Percentiles rank a stretch among this genome's conserved stretches.
Evolutionary conservation across 164 flowering plant species (phyloP).

Genomic region (Nymphaea colorata): DNA sequence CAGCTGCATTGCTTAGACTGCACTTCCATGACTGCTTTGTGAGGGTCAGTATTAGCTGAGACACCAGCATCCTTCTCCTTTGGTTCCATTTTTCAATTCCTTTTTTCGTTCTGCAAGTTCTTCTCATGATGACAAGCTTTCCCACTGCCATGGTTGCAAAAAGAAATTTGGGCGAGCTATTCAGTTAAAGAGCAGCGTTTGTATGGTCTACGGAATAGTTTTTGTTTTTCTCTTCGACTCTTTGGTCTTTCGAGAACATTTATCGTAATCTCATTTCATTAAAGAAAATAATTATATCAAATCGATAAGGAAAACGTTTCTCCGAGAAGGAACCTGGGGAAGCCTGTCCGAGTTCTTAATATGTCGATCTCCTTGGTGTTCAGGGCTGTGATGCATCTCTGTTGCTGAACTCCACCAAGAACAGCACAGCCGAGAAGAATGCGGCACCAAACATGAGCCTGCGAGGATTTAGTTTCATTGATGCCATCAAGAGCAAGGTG

Average conservation of each 20-base stretch:
- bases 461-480: slow-evolving; percentile 41
- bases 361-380: not conserved
- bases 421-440: slow-evolving; percentile 33
- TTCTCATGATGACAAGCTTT: not conserved
- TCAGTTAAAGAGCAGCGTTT: not conserved
- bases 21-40: slow-evolving; percentile 51
- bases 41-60: slow-evolving; percentile 15
- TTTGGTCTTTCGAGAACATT: not conserved
- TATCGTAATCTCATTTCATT: not conserved
- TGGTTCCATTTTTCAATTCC: not conserved
- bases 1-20: slow-evolving; percentile 29
- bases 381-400: slow-evolving; percentile 73
- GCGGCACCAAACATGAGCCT: slow-evolving; percentile 30
- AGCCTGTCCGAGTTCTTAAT: not conserved
- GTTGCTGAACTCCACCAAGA: slow-evolving; percentile 30
- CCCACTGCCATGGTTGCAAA: not conserved
- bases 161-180: not conserved
- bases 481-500: slow-evolving; percentile 29
- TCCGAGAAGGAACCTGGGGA: not conserved
- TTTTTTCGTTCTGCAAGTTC: not conserved
- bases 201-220: no score
- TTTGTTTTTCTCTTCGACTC: not conserved
- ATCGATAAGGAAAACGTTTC: not conserved
- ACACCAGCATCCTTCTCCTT: not conserved
- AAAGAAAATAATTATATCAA: not conserved